A percentile compares a stretch with the other conserved stretches of the same genome.
Conservation (phyloP, 2,329 filamentous ascomycete species). For the Tricladium varicosporioides region DNA sequence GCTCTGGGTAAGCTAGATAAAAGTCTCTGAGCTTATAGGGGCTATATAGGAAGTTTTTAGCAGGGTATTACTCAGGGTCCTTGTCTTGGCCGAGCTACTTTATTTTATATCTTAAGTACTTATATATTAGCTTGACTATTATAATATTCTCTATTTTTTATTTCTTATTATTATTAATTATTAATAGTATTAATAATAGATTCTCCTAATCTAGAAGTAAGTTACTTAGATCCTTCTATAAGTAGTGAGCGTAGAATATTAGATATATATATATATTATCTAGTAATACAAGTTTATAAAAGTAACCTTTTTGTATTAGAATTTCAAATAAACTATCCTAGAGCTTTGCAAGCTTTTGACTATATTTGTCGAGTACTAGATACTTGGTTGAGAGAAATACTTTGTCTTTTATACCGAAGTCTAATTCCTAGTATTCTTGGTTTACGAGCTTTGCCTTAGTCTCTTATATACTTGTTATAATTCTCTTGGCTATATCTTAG, state of each 20-base stretch:
- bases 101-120: not conserved
- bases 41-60: not conserved
- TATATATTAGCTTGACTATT: not conserved
- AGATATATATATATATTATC: not conserved
- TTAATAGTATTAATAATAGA: not conserved
- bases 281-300: not conserved
- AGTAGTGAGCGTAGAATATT: not conserved
- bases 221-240: not conserved
- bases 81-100: not conserved
- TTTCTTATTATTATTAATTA: not conserved
- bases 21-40: not conserved
- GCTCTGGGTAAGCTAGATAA: not conserved
- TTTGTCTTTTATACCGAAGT: constrained; percentile 4
- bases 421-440: not conserved
- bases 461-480: not conserved
- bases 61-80: not conserved
- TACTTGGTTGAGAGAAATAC: constrained; percentile 2
- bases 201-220: not conserved
- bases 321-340: not conserved
- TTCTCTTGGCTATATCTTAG: not conserved
- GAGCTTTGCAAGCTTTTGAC: not conserved
- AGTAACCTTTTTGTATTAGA: not conserved
- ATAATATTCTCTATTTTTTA: not conserved
- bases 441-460: not conserved
- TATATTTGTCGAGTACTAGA: not conserved